Evolutionary conservation across 2,329 filamentous ascomycete species (phyloP), one percentile per base, ranked within the genome.

Genomic region (Hypoxylon sp.): DNA sequence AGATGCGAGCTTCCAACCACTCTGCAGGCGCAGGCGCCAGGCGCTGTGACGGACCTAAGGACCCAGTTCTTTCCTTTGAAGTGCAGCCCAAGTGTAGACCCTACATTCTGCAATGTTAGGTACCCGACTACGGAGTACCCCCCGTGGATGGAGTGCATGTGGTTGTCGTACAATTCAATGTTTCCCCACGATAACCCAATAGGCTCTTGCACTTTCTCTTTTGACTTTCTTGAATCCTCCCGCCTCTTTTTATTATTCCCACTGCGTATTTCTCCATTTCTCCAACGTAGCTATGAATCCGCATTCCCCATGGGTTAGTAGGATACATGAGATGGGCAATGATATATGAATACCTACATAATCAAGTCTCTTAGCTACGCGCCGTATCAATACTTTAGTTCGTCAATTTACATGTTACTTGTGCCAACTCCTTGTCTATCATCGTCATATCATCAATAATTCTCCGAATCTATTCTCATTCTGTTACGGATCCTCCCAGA

Each of bases 131-230:
- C 6, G 63, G 66, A 43, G 50, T 57, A 63, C 58, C 46, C 46
- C 46, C 63, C 66, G 53, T 64, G 38, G 62, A 66, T 60, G 58
- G 49, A 53, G 46, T 63, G 63, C 67, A 69, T 69, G 50, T 62
- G 50, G 30, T 49, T 61, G 63, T 69, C 43, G 67, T 59, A 67
- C 67, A 67, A 64, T 55, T 57, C 28, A 30, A 30, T 30, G 28
- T 30, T 30, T 30, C 46, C 59, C 66, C 56, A 51, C 46, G 59
- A 41, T 30, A 23, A 63, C 49, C 63, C 52, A 65, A 62, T 62
- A 51, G 46, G 60, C 51, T 58, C 30, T 57, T 63, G 46, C 38
- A 49, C 32, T 55, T 38, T 23, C 21, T 6, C 59, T 60, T 63
- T 57, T 13, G 19, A 13, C 52, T 57, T 60, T 52, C 41, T 7